These are phyloP conservation scores for Cyphellophora attinorum DNA, from an alignment of 2,329 filamentous ascomycete species.

Conservation along the genomic window DNA sequence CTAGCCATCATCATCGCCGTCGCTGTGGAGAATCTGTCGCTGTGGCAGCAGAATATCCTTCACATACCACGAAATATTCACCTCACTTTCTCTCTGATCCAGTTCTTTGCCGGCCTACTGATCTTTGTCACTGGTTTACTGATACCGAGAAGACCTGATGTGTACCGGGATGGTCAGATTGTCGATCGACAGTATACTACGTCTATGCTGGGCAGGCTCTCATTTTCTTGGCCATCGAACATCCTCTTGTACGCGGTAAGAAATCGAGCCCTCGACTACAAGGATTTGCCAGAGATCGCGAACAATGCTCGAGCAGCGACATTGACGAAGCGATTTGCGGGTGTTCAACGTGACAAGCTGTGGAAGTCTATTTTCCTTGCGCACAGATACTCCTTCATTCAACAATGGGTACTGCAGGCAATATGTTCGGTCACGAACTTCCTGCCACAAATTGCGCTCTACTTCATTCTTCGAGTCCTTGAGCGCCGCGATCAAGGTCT, in stretches of 20 bases:
- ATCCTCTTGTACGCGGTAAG: conserved; percentile 47
- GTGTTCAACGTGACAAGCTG: conserved; percentile 33
- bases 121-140: conserved; percentile 41
- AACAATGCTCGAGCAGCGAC: conserved; percentile 43
- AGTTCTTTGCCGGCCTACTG: conserved; percentile 25
- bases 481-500: conserved; percentile 44
- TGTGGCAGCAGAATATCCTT: conserved; percentile 9
- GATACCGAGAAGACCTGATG: conserved; percentile 58
- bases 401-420: conserved; percentile 52
- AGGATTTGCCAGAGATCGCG: conserved; percentile 54
- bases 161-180: conserved; percentile 48
- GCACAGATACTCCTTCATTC: conserved; percentile 45
- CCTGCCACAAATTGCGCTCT: conserved; percentile 59
- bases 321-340: conserved; percentile 40
- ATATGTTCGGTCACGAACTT: conserved; percentile 52
- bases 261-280: conserved; percentile 52
- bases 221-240: conserved; percentile 53
- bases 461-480: conserved; percentile 55
- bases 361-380: conserved; percentile 52
- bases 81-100: conserved; percentile 14
- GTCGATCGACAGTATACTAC: conserved; percentile 57
- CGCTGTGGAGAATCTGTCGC: conserved; percentile 14
- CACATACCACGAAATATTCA: conserved; percentile 12
- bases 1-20: conserved; percentile 14
- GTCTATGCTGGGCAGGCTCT: conserved; percentile 52